Conservation (phyloP, 2,329 filamentous ascomycete species). For the Claviceps fusiformis region DNA sequence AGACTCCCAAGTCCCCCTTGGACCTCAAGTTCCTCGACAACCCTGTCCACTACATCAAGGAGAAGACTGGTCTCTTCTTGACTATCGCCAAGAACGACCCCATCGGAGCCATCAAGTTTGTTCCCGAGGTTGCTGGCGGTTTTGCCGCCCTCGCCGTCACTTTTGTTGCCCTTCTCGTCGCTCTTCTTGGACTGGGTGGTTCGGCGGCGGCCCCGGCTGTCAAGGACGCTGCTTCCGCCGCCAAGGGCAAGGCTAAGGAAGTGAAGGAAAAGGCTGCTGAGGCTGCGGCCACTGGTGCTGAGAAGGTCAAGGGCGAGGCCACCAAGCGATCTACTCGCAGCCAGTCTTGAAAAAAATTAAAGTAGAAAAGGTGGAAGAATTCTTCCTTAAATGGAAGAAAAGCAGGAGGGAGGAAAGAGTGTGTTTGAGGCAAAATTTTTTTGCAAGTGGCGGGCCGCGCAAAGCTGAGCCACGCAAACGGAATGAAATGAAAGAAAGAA, state of each 20-base stretch:
- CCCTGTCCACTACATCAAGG: constrained; percentile 73
- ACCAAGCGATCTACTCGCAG: constrained; percentile 47
- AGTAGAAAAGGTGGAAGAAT: neutral
- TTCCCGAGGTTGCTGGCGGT: constrained; percentile 80
- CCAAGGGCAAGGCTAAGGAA: constrained; percentile 59
- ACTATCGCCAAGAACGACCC: constrained; percentile 72
- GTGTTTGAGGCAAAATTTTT: neutral
- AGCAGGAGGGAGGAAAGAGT: neutral
- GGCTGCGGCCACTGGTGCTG: constrained; percentile 47
- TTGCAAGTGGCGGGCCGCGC: neutral
- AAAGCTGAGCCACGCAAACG: neutral
- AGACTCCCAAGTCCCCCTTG: constrained; percentile 53
- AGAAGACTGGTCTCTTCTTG: constrained; percentile 89
- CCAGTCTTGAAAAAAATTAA: constrained; percentile 28
- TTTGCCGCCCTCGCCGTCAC: constrained; percentile 58
- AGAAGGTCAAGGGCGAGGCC: constrained; percentile 62
- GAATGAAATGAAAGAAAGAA: no score
- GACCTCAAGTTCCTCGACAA: constrained; percentile 85
- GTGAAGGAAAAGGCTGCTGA: constrained; percentile 53
- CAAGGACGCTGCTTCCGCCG: constrained; percentile 55
- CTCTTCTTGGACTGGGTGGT: constrained; percentile 49
- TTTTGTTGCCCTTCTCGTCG: constrained; percentile 56
- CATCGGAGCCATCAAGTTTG: constrained; percentile 70
- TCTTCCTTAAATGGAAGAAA: neutral
- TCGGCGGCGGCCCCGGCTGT: constrained; percentile 56